phyloP scores from a whole-genome alignment of 768 basidiomycete genomes.

The Pleurotus platypus region DNA sequence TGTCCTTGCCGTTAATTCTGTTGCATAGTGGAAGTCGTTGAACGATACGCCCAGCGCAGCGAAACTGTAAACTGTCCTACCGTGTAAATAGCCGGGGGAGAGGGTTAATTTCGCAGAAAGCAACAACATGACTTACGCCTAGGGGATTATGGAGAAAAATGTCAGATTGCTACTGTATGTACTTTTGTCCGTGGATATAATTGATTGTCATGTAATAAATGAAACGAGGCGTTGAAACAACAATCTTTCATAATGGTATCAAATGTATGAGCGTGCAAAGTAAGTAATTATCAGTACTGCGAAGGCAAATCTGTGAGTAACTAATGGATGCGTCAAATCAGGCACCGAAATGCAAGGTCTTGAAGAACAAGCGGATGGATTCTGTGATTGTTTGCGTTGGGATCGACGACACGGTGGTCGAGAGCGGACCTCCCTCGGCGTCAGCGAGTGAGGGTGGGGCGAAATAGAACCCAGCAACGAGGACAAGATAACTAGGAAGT shows the following conservation, averaged over 20 bases:
- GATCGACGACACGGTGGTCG: constrained; percentile 25
- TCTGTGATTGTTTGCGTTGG: constrained; percentile 35
- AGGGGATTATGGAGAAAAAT: too few species aligned
- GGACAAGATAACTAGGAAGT: constrained; percentile 77
- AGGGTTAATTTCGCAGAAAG: too few species aligned
- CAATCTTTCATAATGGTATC: not conserved
- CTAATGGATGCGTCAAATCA: constrained; percentile 4
- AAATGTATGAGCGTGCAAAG: not conserved
- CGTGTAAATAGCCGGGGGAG: too few species aligned
- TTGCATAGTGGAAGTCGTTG: too few species aligned
- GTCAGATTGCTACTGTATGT: too few species aligned
- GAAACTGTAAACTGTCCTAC: too few species aligned
- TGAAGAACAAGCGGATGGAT: constrained; percentile 33
- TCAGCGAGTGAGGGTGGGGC: constrained; percentile 56
- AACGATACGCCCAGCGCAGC: too few species aligned
- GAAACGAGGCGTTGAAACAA: not conserved
- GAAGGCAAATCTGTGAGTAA: not conserved
- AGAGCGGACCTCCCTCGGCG: constrained; percentile 30
- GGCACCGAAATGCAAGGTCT: constrained; percentile 14
- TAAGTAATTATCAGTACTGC: not conserved
- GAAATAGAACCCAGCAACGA: constrained; percentile 89
- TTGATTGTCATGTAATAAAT: constrained; percentile 7
- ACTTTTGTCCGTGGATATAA: too few species aligned
- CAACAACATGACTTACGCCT: too few species aligned
- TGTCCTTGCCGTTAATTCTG: too few species aligned